Conservation (phyloP, 257 asterid species). For the Solanum sparsipilum region DNA sequence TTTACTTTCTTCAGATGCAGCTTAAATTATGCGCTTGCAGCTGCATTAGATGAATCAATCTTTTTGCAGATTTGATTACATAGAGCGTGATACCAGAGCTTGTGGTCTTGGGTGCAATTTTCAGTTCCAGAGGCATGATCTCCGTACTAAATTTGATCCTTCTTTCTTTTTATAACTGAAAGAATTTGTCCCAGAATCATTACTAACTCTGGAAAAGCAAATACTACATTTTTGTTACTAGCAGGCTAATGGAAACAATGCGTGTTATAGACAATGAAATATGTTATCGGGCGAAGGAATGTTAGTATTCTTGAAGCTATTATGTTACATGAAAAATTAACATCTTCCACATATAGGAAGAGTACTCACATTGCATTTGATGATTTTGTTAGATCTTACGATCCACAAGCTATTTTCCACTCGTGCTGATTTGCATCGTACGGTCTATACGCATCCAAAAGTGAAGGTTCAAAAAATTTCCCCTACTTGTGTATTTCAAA, state of each 20-base stretch:
- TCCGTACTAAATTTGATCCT: not conserved
- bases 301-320: slow-evolving; percentile 33
- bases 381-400: slow-evolving; percentile 59
- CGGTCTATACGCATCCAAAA: slow-evolving; percentile 73
- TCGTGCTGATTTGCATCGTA: slow-evolving; percentile 85
- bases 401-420: slow-evolving; percentile 77
- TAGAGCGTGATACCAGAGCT: slow-evolving; percentile 86
- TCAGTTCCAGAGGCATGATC: slow-evolving; percentile 30
- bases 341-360: not conserved
- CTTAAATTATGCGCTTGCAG: not conserved
- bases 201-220: not conserved
- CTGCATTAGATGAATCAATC: not conserved
- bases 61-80: slow-evolving; percentile 75
- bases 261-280: slow-evolving; percentile 79
- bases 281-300: slow-evolving; percentile 90
- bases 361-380: not conserved
- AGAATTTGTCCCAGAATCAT: not conserved
- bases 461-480: slow-evolving; percentile 47
- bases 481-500: not conserved
- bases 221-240: slow-evolving; percentile 5
- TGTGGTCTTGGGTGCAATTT: slow-evolving; percentile 87
- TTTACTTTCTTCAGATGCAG: not conserved
- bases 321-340: not conserved
- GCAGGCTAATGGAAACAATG: slow-evolving; percentile 87
- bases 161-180: not conserved